phyloP scores from a whole-genome alignment of 2,329 filamentous ascomycete species.

The Mollisiaceae sp. region DNA sequence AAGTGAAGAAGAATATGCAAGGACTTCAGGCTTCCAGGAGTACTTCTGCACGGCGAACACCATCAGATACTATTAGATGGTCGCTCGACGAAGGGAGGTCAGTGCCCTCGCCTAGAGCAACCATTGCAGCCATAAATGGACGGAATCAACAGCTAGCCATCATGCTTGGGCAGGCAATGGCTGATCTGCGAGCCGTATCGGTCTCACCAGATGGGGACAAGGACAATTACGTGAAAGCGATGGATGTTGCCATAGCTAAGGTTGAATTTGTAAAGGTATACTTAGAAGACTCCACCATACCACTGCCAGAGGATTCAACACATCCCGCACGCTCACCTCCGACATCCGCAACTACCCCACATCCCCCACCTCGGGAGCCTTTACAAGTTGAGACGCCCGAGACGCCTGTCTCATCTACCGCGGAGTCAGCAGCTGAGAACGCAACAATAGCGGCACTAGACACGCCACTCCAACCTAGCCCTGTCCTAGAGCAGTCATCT shows the following conservation, averaged over 20 bases:
- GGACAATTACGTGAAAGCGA: slow-evolving; percentile 52
- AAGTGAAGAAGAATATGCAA: slow-evolving; percentile 78
- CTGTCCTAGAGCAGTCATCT: neutral
- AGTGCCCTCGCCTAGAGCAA: slow-evolving; percentile 41
- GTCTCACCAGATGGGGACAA: slow-evolving; percentile 52
- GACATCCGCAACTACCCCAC: slow-evolving; percentile 3
- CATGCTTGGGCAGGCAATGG: slow-evolving; percentile 71
- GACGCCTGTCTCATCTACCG: slow-evolving; percentile 11
- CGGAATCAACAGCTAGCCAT: slow-evolving; percentile 70
- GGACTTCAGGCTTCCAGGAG: slow-evolving; percentile 63
- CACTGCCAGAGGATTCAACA: slow-evolving; percentile 46
- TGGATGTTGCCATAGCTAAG: slow-evolving; percentile 66
- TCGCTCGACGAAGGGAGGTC: slow-evolving; percentile 41
- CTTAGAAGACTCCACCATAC: slow-evolving; percentile 61
- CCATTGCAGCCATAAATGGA: slow-evolving; percentile 60
- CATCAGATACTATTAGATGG: slow-evolving; percentile 36
- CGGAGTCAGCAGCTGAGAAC: slow-evolving; percentile 12
- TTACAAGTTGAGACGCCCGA: slow-evolving; percentile 12
- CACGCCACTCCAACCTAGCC: slow-evolving; percentile 14
- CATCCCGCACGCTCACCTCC: neutral
- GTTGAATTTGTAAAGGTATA: slow-evolving; percentile 68
- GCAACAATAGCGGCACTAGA: slow-evolving; percentile 2
- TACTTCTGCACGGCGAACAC: slow-evolving; percentile 39
- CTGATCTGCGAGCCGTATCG: slow-evolving; percentile 65
- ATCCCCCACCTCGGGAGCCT: slow-evolving; percentile 15